These are phyloP conservation scores for Termitomyces sp. DNA, from an alignment of 768 basidiomycete genomes.

Conservation along the genomic window DNA sequence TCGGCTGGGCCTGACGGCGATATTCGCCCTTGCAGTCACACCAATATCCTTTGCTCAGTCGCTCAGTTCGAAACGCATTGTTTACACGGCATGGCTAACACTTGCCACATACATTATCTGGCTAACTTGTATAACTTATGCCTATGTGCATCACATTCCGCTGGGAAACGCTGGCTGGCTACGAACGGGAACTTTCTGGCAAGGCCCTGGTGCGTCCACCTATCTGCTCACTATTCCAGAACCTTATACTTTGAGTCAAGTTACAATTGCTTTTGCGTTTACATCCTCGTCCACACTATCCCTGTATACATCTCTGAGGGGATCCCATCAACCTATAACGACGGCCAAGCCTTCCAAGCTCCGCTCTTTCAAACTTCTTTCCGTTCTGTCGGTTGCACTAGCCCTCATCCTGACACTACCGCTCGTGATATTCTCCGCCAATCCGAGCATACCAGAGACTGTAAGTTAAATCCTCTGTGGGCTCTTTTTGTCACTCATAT, in stretches of 20 bases:
- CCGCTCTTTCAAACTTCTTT: conserved; percentile 60
- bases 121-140: conserved; percentile 53
- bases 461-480: conserved; percentile 21
- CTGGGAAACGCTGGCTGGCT: conserved; percentile 33
- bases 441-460: conserved; percentile 38
- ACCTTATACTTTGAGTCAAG: conserved; percentile 29
- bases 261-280: conserved; percentile 62
- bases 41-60: conserved; percentile 57
- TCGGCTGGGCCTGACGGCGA: conserved; percentile 38
- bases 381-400: conserved; percentile 45
- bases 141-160: conserved; percentile 48
- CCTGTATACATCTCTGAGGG: conserved; percentile 59
- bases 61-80: conserved; percentile 49
- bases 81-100: conserved; percentile 61
- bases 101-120: conserved; percentile 59
- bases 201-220: conserved; percentile 54
- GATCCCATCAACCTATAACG: conserved; percentile 34
- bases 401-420: conserved; percentile 56
- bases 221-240: background rate
- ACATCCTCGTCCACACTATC: conserved; percentile 64
- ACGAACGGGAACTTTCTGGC: conserved; percentile 55
- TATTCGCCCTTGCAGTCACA: conserved; percentile 41
- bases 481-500: background rate
- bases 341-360: conserved; percentile 45
- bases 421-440: conserved; percentile 52